These are phyloP conservation scores for Ramaria rubella DNA, from an alignment of 768 basidiomycete species.

Conservation along the genomic window DNA sequence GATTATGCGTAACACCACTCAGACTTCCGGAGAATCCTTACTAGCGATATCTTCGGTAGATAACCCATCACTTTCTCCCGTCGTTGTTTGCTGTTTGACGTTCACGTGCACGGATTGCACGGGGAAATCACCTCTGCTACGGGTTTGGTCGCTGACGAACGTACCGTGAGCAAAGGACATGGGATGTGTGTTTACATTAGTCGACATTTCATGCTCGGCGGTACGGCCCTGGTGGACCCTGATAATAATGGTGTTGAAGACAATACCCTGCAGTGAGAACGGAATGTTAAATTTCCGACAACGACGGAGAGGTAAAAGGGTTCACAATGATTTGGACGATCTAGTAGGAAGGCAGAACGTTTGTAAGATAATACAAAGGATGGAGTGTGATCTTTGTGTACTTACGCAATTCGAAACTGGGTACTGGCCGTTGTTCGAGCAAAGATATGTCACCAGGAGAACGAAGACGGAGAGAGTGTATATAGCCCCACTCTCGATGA, in stretches of 20 bases:
- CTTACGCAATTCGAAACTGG: slow-evolving; percentile 35
- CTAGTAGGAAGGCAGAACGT: slow-evolving; percentile 19
- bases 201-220: neutral
- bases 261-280: neutral
- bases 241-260: neutral
- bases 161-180: neutral
- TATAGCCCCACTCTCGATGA: slow-evolving; percentile 1
- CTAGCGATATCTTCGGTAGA: too few relatives aligned
- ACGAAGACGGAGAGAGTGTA: neutral
- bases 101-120: neutral
- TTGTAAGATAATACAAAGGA: neutral
- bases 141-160: neutral
- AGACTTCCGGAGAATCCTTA: too few relatives aligned
- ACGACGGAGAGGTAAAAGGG: slow-evolving; percentile 21
- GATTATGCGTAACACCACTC: too few relatives aligned
- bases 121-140: neutral
- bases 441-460: neutral
- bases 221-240: neutral
- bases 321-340: slow-evolving; percentile 40
- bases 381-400: slow-evolving; percentile 3
- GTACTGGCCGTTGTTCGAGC: slow-evolving; percentile 22
- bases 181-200: neutral
- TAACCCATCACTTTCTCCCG: neutral
- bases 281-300: neutral
- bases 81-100: neutral